A percentile compares a stretch with the other conserved stretches of the same genome.
phyloP scores from a whole-genome alignment of 495 filamentous ascomycete genomes.

The Beverwykella pulmonaria region DNA sequence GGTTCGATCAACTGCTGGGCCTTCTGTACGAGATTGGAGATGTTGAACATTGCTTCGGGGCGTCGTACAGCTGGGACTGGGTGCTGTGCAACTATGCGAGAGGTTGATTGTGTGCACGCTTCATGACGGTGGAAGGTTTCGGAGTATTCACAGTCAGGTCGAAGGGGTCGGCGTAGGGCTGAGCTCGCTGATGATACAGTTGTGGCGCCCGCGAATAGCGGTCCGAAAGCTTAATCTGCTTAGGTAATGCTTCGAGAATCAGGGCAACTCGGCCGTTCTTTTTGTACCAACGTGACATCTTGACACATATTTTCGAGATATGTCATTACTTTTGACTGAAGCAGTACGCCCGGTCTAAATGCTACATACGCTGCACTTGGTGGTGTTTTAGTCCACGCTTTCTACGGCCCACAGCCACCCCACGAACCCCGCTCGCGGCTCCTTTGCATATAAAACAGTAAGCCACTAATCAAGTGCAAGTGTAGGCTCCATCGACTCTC shows the following conservation, averaged over 20 bases:
- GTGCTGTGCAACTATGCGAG: slow-evolving; percentile 6
- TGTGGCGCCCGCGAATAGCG: background rate
- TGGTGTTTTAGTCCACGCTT: background rate
- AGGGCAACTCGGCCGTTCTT: no score
- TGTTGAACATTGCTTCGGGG: slow-evolving; percentile 47
- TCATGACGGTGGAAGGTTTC: slow-evolving; percentile 17
- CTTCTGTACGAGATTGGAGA: slow-evolving; percentile 89
- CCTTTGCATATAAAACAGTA: background rate
- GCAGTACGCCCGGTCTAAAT: background rate
- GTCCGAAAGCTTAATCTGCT: slow-evolving; percentile 15
- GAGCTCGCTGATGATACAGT: slow-evolving; percentile 18
- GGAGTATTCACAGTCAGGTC: slow-evolving; percentile 14
- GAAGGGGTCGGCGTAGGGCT: slow-evolving; percentile 29
- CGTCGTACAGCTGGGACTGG: background rate
- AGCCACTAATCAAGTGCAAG: slow-evolving; percentile 61
- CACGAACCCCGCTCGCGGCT: background rate
- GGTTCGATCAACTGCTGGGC: slow-evolving; percentile 92
- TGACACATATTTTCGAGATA: no score
- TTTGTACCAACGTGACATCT: no score
- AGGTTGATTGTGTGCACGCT: background rate
- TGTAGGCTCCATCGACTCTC: slow-evolving; percentile 90
- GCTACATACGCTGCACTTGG: background rate
- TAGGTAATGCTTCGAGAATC: background rate
- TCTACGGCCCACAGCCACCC: background rate
- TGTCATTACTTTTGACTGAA: background rate